Percentiles rank a stretch among this genome's conserved stretches.
Conservation (phyloP, 2,329 filamentous ascomycete genomes). For the Colletotrichum spinosum region DNA sequence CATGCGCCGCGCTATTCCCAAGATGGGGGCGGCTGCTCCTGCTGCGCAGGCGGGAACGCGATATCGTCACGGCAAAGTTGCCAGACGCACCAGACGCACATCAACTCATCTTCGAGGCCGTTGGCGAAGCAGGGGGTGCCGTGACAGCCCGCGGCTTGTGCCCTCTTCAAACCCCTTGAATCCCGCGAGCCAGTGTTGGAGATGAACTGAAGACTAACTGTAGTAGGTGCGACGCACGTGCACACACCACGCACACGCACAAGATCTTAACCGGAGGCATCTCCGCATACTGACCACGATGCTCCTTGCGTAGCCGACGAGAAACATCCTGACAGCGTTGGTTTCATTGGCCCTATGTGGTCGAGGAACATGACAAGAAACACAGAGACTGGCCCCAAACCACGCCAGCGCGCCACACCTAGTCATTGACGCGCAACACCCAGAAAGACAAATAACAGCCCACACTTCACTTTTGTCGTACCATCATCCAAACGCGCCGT, state of each 20-base stretch:
- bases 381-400: constrained; percentile 12
- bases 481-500: constrained; percentile 31
- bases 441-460: constrained; percentile 23
- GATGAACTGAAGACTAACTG: background rate
- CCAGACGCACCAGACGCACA: background rate
- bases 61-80: background rate
- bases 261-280: background rate
- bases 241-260: constrained; percentile 1
- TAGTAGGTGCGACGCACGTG: background rate
- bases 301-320: constrained; percentile 2
- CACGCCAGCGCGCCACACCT: constrained; percentile 21
- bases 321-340: constrained; percentile 14
- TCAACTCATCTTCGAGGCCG: constrained; percentile 4
- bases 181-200: constrained; percentile 7
- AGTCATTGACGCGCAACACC: constrained; percentile 27
- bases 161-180: constrained; percentile 3
- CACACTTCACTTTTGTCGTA: constrained; percentile 22
- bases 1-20: background rate
- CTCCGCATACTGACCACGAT: constrained; percentile 10
- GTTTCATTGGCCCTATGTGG: constrained; percentile 12
- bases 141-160: constrained; percentile 5
- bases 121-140: constrained; percentile 6
- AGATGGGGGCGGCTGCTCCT: background rate
- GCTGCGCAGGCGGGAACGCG: too few species aligned
- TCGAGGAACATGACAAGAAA: constrained; percentile 26